phyloP scores from a whole-genome alignment of 768 basidiomycete genomes.

The Clitopilus passeckerianus region DNA sequence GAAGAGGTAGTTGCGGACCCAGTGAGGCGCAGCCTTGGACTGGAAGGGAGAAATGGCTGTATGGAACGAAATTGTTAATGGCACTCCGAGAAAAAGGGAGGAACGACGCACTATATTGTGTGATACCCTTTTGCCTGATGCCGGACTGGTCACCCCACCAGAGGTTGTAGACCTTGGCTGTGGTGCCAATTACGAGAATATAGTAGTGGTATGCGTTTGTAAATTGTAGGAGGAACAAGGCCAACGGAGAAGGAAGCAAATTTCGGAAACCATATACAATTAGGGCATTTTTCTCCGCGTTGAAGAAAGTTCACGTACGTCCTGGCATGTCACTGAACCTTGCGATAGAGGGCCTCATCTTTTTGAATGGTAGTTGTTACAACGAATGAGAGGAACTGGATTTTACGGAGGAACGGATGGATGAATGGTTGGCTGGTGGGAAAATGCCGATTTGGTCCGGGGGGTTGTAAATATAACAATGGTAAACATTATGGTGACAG shows the following conservation, averaged over 20 bases:
- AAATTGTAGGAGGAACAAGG: neutral
- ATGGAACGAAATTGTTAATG: slow-evolving; percentile 1
- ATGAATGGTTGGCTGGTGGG: neutral
- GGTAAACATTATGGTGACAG: slow-evolving; percentile 33
- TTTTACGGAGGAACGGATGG: slow-evolving; percentile 1
- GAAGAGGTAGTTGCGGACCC: slow-evolving; percentile 74
- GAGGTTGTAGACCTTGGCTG: slow-evolving; percentile 79
- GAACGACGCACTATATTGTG: slow-evolving; percentile 68
- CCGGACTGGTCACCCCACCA: slow-evolving; percentile 87
- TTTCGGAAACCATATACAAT: neutral
- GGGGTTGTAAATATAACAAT: slow-evolving; percentile 11
- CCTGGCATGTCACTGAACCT: slow-evolving; percentile 78
- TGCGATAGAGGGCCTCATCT: slow-evolving; percentile 61
- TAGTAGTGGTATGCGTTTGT: neutral
- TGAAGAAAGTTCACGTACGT: slow-evolving; percentile 43
- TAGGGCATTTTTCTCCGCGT: neutral
- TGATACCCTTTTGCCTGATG: slow-evolving; percentile 67
- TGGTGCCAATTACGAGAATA: too few relatives aligned
- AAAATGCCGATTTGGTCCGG: slow-evolving; percentile 15
- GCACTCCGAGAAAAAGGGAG: neutral
- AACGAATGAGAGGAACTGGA: slow-evolving; percentile 8
- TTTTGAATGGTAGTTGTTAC: slow-evolving; percentile 11
- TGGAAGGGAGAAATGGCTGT: slow-evolving; percentile 82
- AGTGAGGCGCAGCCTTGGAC: slow-evolving; percentile 66
- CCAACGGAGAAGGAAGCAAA: slow-evolving; percentile 1